These are phyloP conservation scores for Trematosphaeria pertusa DNA, from an alignment of 2,329 filamentous ascomycete species.

Conservation along the genomic window DNA sequence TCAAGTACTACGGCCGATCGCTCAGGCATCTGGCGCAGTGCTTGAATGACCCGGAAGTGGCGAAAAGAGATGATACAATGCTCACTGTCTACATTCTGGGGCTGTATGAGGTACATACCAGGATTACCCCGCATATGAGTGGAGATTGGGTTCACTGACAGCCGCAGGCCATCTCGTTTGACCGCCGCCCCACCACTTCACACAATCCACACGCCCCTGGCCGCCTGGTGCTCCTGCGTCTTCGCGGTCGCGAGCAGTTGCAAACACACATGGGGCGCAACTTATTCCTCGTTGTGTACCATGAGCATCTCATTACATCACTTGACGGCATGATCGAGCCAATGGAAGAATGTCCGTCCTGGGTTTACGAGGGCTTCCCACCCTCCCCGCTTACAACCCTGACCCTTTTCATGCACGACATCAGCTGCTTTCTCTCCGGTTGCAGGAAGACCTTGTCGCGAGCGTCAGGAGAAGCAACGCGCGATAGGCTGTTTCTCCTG, in stretches of 20 bases:
- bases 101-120: constrained; percentile 6
- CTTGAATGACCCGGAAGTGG: background rate
- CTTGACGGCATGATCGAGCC: constrained; percentile 3
- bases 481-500: background rate
- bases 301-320: constrained; percentile 8
- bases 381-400: constrained; percentile 1
- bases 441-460: constrained; percentile 1
- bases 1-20: constrained; percentile 8
- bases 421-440: constrained; percentile 1
- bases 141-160: no score
- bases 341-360: constrained; percentile 2
- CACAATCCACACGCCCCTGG: constrained; percentile 5
- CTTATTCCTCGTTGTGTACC: constrained; percentile 9
- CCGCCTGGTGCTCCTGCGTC: constrained; percentile 4
- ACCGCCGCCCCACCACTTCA: background rate
- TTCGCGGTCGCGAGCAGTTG: constrained; percentile 11
- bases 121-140: background rate
- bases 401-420: constrained; percentile 10
- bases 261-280: constrained; percentile 5
- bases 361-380: constrained; percentile 4
- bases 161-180: background rate
- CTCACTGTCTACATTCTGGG: constrained; percentile 7
- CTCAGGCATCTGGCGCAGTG: constrained; percentile 1
- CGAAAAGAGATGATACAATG: constrained; percentile 8
- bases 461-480: background rate